phyloP scores from a whole-genome alignment of 495 filamentous ascomycete species.

The Lophiotrema nucula region DNA sequence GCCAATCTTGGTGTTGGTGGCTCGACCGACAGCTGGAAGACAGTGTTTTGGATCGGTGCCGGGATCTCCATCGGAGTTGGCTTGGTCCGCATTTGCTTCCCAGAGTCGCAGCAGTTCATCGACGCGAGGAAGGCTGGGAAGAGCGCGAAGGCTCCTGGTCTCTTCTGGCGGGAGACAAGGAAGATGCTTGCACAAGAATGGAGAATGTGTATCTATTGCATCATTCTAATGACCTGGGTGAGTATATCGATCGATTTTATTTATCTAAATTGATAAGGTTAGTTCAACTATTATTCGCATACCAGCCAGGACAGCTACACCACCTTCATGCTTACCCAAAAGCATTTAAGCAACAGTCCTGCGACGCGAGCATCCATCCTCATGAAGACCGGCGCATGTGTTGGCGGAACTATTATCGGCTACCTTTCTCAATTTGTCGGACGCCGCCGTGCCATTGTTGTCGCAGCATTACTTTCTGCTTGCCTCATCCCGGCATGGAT shows the following conservation, averaged over 20 bases:
- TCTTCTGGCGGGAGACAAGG: slow-evolving; percentile 62
- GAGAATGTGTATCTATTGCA: slow-evolving; percentile 67
- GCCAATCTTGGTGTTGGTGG: slow-evolving; percentile 66
- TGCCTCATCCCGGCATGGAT: slow-evolving; percentile 71
- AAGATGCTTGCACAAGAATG: slow-evolving; percentile 65
- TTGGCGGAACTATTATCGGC: slow-evolving; percentile 70
- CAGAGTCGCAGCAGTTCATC: slow-evolving; percentile 69
- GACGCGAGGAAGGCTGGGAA: slow-evolving; percentile 58
- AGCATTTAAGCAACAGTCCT: slow-evolving; percentile 57
- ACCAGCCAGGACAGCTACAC: slow-evolving; percentile 74
- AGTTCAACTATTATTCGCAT: slow-evolving; percentile 62
- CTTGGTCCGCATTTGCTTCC: slow-evolving; percentile 62
- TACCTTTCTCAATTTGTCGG: slow-evolving; percentile 72
- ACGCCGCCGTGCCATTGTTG: slow-evolving; percentile 64
- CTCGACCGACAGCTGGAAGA: slow-evolving; percentile 58
- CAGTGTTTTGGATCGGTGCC: slow-evolving; percentile 62
- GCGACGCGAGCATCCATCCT: slow-evolving; percentile 70
- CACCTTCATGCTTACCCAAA: slow-evolving; percentile 68
- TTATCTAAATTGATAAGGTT: too few species aligned
- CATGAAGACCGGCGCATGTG: slow-evolving; percentile 70
- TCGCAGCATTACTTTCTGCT: slow-evolving; percentile 55
- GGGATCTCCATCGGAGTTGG: slow-evolving; percentile 64
- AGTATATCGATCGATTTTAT: too few species aligned
- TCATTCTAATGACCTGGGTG: slow-evolving; percentile 67
- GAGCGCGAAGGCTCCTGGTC: slow-evolving; percentile 46